phyloP scores from a whole-genome alignment of 257 asterid species.

The Schizonepeta tenuifolia region DNA sequence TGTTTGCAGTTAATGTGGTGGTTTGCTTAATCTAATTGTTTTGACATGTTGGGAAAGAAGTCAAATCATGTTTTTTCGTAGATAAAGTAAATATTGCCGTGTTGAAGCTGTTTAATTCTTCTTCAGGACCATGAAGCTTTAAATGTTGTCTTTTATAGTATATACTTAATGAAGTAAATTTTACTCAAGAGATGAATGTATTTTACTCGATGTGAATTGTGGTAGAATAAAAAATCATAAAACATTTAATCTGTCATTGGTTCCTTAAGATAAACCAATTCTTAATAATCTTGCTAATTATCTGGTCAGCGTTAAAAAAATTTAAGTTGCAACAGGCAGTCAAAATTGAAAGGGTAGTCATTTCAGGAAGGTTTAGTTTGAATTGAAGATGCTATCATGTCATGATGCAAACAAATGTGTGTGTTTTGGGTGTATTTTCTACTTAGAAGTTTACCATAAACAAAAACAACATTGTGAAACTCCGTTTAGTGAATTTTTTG shows the following conservation, averaged over 20 bases:
- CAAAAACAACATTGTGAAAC: background rate
- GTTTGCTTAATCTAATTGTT: constrained; percentile 21
- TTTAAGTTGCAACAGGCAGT: constrained; percentile 5
- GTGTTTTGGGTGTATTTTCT: constrained; percentile 10
- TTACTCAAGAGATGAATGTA: background rate
- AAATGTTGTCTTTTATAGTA: constrained; percentile 17
- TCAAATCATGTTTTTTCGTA: background rate
- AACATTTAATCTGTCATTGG: background rate
- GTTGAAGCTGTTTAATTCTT: constrained; percentile 5
- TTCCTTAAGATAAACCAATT: background rate
- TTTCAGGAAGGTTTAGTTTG: constrained; percentile 7
- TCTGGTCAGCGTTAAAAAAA: background rate
- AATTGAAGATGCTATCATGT: background rate
- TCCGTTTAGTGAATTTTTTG: background rate
- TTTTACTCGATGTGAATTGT: background rate
- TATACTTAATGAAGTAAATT: constrained; percentile 9
- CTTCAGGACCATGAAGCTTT: constrained; percentile 2
- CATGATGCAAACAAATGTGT: constrained; percentile 8
- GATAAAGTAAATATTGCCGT: background rate
- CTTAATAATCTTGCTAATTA: background rate
- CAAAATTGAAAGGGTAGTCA: background rate
- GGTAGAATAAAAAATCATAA: background rate
- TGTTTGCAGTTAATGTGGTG: constrained; percentile 20
- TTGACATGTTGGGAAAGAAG: background rate
- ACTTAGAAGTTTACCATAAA: constrained; percentile 17